phyloP scores from a whole-genome alignment of 2,329 filamentous ascomycete species.

The Coniella vitis region DNA sequence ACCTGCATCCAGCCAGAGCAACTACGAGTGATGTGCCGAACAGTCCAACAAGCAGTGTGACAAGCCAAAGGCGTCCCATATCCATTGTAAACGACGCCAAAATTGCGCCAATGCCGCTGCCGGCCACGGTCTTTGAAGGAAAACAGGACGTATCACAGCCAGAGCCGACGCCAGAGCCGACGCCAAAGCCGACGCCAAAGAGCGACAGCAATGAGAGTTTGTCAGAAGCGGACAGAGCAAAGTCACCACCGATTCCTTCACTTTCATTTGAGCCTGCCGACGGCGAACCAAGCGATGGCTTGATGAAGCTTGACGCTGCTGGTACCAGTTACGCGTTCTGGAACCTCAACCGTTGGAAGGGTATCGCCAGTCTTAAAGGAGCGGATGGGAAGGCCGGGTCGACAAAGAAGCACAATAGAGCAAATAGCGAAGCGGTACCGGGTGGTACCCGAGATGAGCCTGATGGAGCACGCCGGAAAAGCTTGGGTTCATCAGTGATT shows the following conservation, averaged over 20 bases:
- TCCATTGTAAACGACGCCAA: background rate
- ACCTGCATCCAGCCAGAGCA: background rate
- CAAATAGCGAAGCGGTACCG: constrained; percentile 8
- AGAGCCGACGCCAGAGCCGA: background rate
- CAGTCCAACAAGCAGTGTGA: constrained; percentile 17
- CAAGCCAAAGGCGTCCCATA: constrained; percentile 8
- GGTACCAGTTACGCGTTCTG: constrained; percentile 46
- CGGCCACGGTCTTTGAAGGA: background rate
- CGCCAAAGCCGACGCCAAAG: constrained; percentile 13
- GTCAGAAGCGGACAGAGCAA: constrained; percentile 19
- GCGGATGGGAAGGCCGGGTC: constrained; percentile 11
- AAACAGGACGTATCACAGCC: constrained; percentile 20
- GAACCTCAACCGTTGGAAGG: constrained; percentile 50
- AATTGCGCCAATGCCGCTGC: constrained; percentile 3
- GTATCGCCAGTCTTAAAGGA: constrained; percentile 30
- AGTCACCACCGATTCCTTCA: constrained; percentile 45
- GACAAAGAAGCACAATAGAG: constrained; percentile 9
- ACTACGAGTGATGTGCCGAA: constrained; percentile 8
- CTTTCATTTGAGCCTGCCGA: constrained; percentile 43
- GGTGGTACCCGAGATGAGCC: background rate
- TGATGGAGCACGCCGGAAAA: constrained; percentile 2
- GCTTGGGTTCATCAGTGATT: constrained; percentile 9
- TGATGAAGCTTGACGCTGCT: constrained; percentile 29
- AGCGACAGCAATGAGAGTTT: constrained; percentile 16
- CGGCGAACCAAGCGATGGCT: constrained; percentile 31